Evolutionary conservation across 495 filamentous ascomycete species (phyloP).

Genomic region (Aspergillus mulundensis): DNA sequence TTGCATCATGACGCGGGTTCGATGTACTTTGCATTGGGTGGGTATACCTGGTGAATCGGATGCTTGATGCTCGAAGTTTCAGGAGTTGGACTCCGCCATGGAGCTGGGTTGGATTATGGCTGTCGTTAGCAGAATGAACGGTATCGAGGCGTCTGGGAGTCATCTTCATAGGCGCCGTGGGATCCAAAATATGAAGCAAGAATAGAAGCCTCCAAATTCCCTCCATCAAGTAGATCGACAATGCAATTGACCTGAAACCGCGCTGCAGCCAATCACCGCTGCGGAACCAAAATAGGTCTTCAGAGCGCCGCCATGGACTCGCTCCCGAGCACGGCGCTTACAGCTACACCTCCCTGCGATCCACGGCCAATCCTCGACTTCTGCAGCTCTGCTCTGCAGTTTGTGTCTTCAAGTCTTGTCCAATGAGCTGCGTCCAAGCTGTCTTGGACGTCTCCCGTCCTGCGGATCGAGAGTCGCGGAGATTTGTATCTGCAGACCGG

Average conservation of each 20-base stretch:
- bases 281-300: slow-evolving; percentile 8
- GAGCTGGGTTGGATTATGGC: not conserved
- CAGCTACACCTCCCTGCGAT: not conserved
- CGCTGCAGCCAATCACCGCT: not conserved
- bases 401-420: not conserved
- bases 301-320: not conserved
- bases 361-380: slow-evolving; percentile 12
- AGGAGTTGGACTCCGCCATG: not conserved
- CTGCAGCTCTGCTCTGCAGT: slow-evolving; percentile 14
- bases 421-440: slow-evolving; percentile 1
- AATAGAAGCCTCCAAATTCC: not conserved
- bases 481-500: slow-evolving; percentile 9
- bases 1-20: slow-evolving; percentile 4
- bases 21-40: slow-evolving; percentile 13
- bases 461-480: slow-evolving; percentile 5
- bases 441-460: not conserved
- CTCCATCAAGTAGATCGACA: not conserved
- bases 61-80: slow-evolving; percentile 7
- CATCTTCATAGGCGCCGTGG: not conserved
- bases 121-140: not conserved
- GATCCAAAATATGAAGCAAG: not conserved
- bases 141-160: not conserved
- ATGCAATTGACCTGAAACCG: slow-evolving; percentile 3
- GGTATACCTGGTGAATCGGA: slow-evolving; percentile 12
- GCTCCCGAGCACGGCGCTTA: slow-evolving; percentile 28